Conservation (phyloP, 345 rosid species). For the Eucalyptus tenuipes region DNA sequence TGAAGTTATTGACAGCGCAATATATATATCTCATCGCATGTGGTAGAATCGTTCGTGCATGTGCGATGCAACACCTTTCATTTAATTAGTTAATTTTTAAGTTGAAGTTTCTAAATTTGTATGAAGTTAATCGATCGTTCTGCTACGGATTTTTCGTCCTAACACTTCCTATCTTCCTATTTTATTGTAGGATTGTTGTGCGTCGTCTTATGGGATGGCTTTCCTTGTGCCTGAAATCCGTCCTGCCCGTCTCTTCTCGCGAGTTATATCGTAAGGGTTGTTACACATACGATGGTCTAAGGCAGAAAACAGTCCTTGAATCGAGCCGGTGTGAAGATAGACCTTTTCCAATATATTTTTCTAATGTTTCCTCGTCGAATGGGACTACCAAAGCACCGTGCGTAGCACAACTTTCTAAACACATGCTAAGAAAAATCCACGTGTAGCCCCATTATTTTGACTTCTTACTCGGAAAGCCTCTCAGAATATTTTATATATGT, state of each 20-base stretch:
- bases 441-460: not conserved
- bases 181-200: not conserved
- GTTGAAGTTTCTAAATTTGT: not conserved
- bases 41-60: not conserved
- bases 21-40: not conserved
- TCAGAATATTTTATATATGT: not conserved
- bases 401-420: not conserved
- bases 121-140: not conserved
- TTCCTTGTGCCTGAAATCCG: not conserved
- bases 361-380: not conserved
- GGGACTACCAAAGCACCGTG: not conserved
- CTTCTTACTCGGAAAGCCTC: not conserved
- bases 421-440: not conserved
- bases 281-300: accelerated
- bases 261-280: not conserved
- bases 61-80: accelerated
- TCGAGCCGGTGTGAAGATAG: not conserved
- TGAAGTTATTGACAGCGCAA: not conserved
- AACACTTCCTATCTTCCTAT: not conserved
- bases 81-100: not conserved
- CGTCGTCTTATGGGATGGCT: not conserved
- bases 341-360: not conserved
- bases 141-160: not conserved
- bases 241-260: not conserved
- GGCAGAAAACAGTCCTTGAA: not conserved